These are phyloP conservation scores for Fusarium fujikuroi DNA, from an alignment of 2,329 filamentous ascomycete species.

Conservation along the genomic window DNA sequence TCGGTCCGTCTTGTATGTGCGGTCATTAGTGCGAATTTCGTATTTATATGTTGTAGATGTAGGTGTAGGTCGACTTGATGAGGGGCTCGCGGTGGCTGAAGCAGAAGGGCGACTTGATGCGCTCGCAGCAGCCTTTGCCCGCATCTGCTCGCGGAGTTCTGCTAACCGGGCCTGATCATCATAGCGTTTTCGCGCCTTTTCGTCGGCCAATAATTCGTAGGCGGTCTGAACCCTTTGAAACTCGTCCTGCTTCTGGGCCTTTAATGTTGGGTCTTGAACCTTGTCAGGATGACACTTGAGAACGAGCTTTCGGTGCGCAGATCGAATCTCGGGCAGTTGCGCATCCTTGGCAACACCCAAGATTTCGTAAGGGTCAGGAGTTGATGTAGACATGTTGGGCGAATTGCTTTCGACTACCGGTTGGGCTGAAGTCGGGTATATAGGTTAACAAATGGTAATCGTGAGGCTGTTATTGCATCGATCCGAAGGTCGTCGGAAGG, in stretches of 20 bases:
- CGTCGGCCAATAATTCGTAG: constrained; percentile 89
- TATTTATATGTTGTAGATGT: constrained; percentile 52
- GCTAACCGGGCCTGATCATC: constrained; percentile 78
- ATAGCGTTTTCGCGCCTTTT: constrained; percentile 76
- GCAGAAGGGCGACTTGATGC: constrained; percentile 21
- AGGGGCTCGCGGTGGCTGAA: constrained; percentile 15
- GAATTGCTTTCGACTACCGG: constrained; percentile 21
- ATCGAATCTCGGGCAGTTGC: constrained; percentile 76
- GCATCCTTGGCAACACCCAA: constrained; percentile 80
- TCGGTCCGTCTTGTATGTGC: constrained; percentile 51
- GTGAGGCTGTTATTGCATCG: constrained; percentile 40
- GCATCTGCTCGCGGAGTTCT: constrained; percentile 68
- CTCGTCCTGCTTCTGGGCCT: constrained; percentile 82
- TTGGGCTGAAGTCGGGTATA: constrained; percentile 31
- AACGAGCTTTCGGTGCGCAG: constrained; percentile 85
- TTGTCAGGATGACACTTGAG: constrained; percentile 94
- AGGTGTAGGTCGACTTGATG: constrained; percentile 47
- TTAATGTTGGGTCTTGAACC: constrained; percentile 79
- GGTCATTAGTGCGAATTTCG: constrained; percentile 64
- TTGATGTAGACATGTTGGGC: constrained; percentile 59
- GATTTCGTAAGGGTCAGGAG: constrained; percentile 81
- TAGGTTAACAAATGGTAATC: constrained; percentile 14
- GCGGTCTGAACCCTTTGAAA: constrained; percentile 94
- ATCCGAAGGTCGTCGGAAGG: constrained; percentile 37
- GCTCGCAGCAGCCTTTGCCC: constrained; percentile 50